Conservation (phyloP, 1,139 yeast genomes). For the Yamadazyma spencermartinsiae region DNA sequence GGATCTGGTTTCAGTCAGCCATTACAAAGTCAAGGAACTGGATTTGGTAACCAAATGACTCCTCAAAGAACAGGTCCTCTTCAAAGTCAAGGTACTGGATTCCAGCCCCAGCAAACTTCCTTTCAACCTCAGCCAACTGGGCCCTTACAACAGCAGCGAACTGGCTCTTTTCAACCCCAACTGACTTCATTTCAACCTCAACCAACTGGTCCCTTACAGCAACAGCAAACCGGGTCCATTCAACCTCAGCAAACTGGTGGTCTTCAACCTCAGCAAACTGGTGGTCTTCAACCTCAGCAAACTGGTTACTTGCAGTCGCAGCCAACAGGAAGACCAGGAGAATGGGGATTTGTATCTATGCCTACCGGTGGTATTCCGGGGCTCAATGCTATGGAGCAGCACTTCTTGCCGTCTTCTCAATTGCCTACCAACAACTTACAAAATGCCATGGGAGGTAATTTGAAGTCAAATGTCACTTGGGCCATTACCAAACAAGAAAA, state of each 20-base stretch:
- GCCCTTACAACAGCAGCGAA: conserved; percentile 28
- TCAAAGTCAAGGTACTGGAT: conserved; percentile 39
- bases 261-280: conserved; percentile 34
- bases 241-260: conserved; percentile 27
- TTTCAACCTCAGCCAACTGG: conserved; percentile 44
- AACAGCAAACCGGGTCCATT: conserved; percentile 42
- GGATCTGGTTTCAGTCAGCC: conserved; percentile 45
- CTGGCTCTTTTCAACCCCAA: conserved; percentile 28
- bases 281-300: conserved; percentile 42
- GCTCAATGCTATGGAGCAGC: conserved; percentile 69
- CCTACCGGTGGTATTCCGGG: conserved; percentile 80
- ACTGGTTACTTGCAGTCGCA: conserved; percentile 47
- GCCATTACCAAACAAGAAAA: conserved; percentile 87
- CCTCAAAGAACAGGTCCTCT: conserved; percentile 40
- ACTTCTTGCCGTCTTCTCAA: conserved; percentile 67
- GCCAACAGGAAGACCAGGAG: conserved; percentile 77
- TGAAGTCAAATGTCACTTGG: conserved; percentile 60
- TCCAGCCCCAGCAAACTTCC: conserved; percentile 32
- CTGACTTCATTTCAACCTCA: conserved; percentile 43
- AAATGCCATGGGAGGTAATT: conserved; percentile 52
- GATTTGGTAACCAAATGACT: conserved; percentile 32
- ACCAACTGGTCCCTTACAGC: conserved; percentile 19
- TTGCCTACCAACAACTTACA: conserved; percentile 45
- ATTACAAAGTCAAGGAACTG: conserved; percentile 29
- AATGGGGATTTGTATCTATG: conserved; percentile 77